Base-by-base conservation (phyloP, 169 alveolate genomes). In the Plasmodium gallinaceum region DNA sequence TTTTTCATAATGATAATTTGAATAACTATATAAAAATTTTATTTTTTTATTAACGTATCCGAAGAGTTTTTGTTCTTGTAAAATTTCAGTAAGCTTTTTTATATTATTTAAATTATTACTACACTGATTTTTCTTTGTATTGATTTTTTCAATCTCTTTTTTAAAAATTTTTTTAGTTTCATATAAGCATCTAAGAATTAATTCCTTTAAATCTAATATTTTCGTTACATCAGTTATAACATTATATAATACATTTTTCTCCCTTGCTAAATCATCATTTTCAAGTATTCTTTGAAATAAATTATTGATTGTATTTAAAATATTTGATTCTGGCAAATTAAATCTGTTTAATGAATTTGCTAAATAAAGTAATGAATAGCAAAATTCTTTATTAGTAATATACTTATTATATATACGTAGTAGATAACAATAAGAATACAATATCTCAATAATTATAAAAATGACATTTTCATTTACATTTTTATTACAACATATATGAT, bases 181-280 rank as follows among this genome's bases (percentile, higher is more conserved):
- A 80, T 80, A 68, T 60, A 80, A 68, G 54, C 85, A 80, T 10
- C 90, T 32, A 66, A 80, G 83, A 18, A 68, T 12, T 32, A 80
- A 26, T 20, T 80, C 90, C n/a, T 80, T 80, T 68, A 80, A 61
- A 42, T 54, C 57, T 52, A 80, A 22, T 16, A 80, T 80, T 52
- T 6, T 52, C 0, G 80, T 66, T 43, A 80, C 76, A 46, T 80
- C 90, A 8, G 90, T 80, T 26, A 80, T 26, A 46, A 80, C 90
- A 42, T 80, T 80, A 45, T 80, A 80, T 32, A 80, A 51, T 8
- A 80, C 68, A 22, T 70, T 26, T 52, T 80, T 80, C 39, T 80
- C 90, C 20, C 90, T 68, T 52, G 80, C 80, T 14, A 80, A 24
- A 12, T 80, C 90, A 80, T 80, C 83, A 51, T 80, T 80, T 80